Base-by-base conservation (phyloP, 371 early-diverging fungal species). In the Mucor lusitanicus region DNA sequence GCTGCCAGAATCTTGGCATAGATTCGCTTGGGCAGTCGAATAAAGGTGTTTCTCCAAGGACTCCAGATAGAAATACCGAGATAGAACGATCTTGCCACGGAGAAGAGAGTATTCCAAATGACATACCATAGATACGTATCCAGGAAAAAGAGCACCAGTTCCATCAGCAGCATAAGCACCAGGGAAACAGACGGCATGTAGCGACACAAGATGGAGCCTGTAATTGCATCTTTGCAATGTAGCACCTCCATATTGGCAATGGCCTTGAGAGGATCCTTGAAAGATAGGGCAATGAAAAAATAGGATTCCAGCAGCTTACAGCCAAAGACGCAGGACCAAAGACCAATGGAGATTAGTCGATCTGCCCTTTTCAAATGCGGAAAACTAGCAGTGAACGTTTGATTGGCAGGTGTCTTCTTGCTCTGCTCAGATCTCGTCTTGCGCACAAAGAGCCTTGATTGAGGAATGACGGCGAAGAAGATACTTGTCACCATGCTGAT, bases 111-210 rank as follows among this genome's bases (percentile, higher is more conserved):
- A 70, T 88, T 93, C 90, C 92, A 92, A 59, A 94, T 88, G 12
- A 93, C 90, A 65, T 93, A 95, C 96, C 96, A 95, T 50, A 95
- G 83, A 66, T 95, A 95, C 0, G 95, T 93, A 70, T 95, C 95
- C 72, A 95, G 77, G 72, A 95, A 94, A 77, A 91, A 95, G 33
- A 95, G 82, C 6, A 91, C 82, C 46, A 93, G 65, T 42, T 92
- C 88, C 58, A 91, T 84, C 46, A 90, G 69, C 72, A 93, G 78
- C 91, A 95, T 90, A 28, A 92, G 78, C 0, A 79, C 79, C 17
- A 94, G 81, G 0, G 93, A 85, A 42, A 92, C 79, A 25, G 73
- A 73, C 37, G 89, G 88, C 85, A 92, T 90, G 61, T 87, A 77
- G 6, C 73, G 58, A 74, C 92, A 91, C 3, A 90, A 71, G 6